Percentiles rank a stretch among this genome's conserved stretches.
phyloP scores from a whole-genome alignment of 2,329 filamentous ascomycete species.

The Elsinoe australis region DNA sequence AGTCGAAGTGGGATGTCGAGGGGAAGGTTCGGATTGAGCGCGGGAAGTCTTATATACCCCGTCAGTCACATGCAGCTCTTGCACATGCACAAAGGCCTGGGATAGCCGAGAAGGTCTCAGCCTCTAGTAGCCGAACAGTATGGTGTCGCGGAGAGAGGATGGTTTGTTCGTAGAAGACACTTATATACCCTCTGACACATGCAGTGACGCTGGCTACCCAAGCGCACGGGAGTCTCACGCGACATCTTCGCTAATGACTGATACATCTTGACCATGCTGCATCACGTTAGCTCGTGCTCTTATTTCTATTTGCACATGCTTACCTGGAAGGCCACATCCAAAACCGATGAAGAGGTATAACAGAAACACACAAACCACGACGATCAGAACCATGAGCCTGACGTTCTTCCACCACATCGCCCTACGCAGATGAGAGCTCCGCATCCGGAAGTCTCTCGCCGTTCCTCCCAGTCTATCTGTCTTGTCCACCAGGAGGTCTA shows the following conservation, averaged over 20 bases:
- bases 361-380: constrained; percentile 63
- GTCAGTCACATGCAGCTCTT: too few species aligned
- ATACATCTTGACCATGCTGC: constrained; percentile 35
- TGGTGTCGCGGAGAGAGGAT: too few species aligned
- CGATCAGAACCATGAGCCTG: constrained; percentile 77
- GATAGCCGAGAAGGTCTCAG: too few species aligned
- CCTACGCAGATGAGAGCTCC: constrained; percentile 76
- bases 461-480: constrained; percentile 84
- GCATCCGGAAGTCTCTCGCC: constrained; percentile 81
- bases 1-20: too few species aligned
- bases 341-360: constrained; percentile 65
- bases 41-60: too few species aligned
- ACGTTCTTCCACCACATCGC: constrained; percentile 99
- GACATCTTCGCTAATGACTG: constrained; percentile 28
- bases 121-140: too few species aligned
- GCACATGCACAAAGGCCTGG: too few species aligned
- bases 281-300: constrained; percentile 17
- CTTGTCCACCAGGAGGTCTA: constrained; percentile 92
- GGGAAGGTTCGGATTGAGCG: too few species aligned
- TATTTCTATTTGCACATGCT: constrained; percentile 22
- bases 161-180: too few species aligned
- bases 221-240: too few species aligned
- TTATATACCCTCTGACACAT: too few species aligned
- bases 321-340: constrained; percentile 60
- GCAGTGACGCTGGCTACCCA: too few species aligned